These are phyloP conservation scores for Thymus mandschuricus DNA, from an alignment of 257 asterid species.

Conservation along the genomic window DNA sequence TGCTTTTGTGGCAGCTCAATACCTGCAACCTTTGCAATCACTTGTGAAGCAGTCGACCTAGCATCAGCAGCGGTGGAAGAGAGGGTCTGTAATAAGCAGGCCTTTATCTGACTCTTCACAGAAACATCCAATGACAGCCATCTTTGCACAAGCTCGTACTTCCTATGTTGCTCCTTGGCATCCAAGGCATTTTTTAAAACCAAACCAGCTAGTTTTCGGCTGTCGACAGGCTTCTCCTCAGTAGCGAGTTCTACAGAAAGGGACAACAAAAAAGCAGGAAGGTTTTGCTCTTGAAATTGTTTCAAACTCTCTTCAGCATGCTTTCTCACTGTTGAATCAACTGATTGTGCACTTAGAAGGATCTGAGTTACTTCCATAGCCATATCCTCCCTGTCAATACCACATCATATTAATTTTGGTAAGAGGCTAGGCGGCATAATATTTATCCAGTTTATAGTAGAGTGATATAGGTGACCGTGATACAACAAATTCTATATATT, in stretches of 20 bases:
- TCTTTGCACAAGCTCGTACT: constrained; percentile 70
- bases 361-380: constrained; percentile 87
- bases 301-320: constrained; percentile 75
- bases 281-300: constrained; percentile 92
- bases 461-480: background rate
- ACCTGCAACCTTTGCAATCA: constrained; percentile 82
- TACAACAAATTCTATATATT: background rate
- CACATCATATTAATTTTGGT: too few relatives aligned
- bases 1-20: constrained; percentile 85
- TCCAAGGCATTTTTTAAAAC: constrained; percentile 81
- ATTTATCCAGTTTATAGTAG: background rate
- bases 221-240: constrained; percentile 82
- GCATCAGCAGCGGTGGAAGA: constrained; percentile 66
- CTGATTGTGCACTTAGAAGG: constrained; percentile 79
- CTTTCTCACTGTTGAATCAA: constrained; percentile 70
- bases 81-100: constrained; percentile 76
- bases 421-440: background rate
- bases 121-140: constrained; percentile 74
- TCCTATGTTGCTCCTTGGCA: constrained; percentile 84
- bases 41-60: constrained; percentile 84
- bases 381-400: constrained; percentile 50
- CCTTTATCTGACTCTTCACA: constrained; percentile 70
- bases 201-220: constrained; percentile 84
- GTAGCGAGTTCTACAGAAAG: constrained; percentile 76
- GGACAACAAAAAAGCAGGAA: constrained; percentile 69